Percentiles rank a stretch among this genome's conserved stretches.
These are phyloP conservation scores for Moesziomyces sp. DNA, from an alignment of 1,284 basidiomycete species.

Conservation along the genomic window DNA sequence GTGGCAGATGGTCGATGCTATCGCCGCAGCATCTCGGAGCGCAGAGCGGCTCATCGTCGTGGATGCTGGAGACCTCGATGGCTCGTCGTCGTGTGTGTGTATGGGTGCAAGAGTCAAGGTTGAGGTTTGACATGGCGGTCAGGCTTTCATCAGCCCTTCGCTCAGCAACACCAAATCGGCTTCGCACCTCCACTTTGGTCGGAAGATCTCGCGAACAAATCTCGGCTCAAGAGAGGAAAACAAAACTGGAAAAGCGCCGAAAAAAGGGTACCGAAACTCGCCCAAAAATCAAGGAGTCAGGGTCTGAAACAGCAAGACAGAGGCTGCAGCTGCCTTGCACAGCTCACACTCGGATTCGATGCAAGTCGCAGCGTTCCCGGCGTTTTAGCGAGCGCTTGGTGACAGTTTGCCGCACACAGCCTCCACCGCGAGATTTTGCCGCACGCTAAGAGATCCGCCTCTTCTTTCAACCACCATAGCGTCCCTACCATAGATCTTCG, in stretches of 20 bases:
- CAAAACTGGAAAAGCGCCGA: not conserved
- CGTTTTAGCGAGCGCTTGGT: no score
- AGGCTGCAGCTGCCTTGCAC: no score
- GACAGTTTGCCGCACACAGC: no score
- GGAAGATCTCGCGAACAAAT: not conserved
- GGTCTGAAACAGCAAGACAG: no score
- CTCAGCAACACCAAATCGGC: not conserved
- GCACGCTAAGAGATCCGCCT: no score
- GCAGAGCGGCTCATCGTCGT: constrained; percentile 34
- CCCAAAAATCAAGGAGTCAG: no score
- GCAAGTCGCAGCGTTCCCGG: no score
- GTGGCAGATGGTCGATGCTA: constrained; percentile 42
- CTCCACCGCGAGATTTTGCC: no score
- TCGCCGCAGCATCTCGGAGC: constrained; percentile 42
- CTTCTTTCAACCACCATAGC: no score
- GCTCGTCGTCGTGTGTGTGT: not conserved
- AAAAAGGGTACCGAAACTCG: not conserved
- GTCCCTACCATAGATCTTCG: no score
- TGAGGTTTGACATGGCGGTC: not conserved
- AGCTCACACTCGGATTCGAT: no score
- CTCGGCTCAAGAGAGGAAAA: no score
- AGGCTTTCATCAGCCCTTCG: not conserved
- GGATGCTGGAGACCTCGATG: not conserved
- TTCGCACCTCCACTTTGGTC: not conserved
- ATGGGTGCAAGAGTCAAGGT: not conserved